Conservation (phyloP, 1,284 basidiomycete species). For the Pseudomicrostroma phylloplanum region DNA sequence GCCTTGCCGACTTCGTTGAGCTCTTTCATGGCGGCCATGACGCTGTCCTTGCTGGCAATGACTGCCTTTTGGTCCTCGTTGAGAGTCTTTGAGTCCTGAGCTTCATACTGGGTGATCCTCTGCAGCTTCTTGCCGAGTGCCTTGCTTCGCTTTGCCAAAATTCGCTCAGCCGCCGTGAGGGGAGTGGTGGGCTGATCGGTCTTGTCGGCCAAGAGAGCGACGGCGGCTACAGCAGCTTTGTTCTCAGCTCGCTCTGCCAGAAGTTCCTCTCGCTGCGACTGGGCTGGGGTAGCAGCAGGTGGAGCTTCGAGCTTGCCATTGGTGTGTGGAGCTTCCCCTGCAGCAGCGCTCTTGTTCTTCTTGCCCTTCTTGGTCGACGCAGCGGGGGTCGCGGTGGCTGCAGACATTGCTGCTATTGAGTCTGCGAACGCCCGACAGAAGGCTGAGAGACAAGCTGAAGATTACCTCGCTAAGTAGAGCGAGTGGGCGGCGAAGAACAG, state of each 20-base stretch:
- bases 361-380: no score
- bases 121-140: constrained; percentile 14
- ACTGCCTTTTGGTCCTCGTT: constrained; percentile 11
- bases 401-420: no score
- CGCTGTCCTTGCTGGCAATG: constrained; percentile 9
- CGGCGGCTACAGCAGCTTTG: neutral
- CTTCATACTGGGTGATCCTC: constrained; percentile 10
- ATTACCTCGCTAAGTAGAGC: no score
- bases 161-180: neutral
- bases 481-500: no score
- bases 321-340: no score
- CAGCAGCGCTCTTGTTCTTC: no score
- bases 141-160: constrained; percentile 11
- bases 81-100: neutral
- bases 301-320: no score
- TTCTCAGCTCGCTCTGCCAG: neutral
- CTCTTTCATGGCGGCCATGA: constrained; percentile 10
- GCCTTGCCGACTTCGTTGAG: constrained; percentile 3
- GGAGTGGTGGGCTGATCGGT: neutral
- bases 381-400: no score
- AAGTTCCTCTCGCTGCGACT: neutral
- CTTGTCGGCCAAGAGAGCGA: neutral
- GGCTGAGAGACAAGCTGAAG: no score
- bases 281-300: no score
- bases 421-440: no score